Evolutionary conservation across 495 filamentous ascomycete species (phyloP).

Genomic region (Amniculicola lignicola): DNA sequence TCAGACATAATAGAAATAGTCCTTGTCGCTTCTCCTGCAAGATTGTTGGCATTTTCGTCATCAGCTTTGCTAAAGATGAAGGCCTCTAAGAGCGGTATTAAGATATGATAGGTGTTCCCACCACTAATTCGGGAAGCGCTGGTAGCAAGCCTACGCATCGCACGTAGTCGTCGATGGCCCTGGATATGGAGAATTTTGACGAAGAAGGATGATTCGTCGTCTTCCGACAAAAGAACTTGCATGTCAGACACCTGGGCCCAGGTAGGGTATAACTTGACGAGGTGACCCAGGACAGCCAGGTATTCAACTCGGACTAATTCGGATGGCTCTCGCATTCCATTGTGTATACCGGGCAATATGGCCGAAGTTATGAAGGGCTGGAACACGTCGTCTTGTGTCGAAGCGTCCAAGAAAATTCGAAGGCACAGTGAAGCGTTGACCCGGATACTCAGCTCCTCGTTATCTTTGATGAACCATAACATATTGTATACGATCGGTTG

Average conservation of each 20-base stretch:
- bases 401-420: slow-evolving; percentile 71
- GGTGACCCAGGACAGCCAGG: slow-evolving; percentile 68
- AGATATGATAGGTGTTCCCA: slow-evolving; percentile 77
- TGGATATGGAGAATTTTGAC: slow-evolving; percentile 89
- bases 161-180: slow-evolving; percentile 78
- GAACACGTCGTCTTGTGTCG: slow-evolving; percentile 44
- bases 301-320: slow-evolving; percentile 84
- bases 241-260: slow-evolving; percentile 73
- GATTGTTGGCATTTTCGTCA: slow-evolving; percentile 74
- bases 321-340: slow-evolving; percentile 68
- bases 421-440: slow-evolving; percentile 79
- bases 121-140: slow-evolving; percentile 64
- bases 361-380: slow-evolving; percentile 56
- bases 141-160: slow-evolving; percentile 68
- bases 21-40: slow-evolving; percentile 74
- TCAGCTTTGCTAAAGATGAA: slow-evolving; percentile 80
- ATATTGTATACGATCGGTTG: slow-evolving; percentile 85
- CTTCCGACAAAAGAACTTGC: slow-evolving; percentile 67
- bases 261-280: slow-evolving; percentile 66
- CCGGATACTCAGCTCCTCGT: slow-evolving; percentile 82
- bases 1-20: slow-evolving; percentile 70
- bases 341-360: slow-evolving; percentile 71
- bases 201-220: slow-evolving; percentile 92
- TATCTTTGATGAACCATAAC: slow-evolving; percentile 80
- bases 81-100: slow-evolving; percentile 88